Conservation (phyloP, 2,329 filamentous ascomycete species). For the Pseudocercospora pini-densiflorae region DNA sequence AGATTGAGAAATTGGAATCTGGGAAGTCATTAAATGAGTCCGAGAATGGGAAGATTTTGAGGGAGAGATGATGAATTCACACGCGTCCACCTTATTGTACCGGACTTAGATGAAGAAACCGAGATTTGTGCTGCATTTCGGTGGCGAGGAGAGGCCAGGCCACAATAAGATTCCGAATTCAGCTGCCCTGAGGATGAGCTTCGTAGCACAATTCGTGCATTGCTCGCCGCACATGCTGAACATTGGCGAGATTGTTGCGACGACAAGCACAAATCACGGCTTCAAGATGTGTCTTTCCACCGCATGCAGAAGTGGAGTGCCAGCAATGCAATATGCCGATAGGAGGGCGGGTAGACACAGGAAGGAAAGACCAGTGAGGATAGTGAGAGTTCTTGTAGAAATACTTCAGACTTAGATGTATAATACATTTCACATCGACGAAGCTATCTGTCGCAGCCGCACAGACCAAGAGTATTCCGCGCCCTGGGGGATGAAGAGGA, state of each 20-base stretch:
- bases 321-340: background rate
- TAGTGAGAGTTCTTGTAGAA: background rate
- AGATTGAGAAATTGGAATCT: constrained; percentile 56
- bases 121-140: too few relatives aligned
- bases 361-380: background rate
- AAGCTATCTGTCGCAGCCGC: background rate
- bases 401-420: background rate
- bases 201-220: too few relatives aligned
- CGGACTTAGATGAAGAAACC: too few relatives aligned
- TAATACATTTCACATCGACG: background rate
- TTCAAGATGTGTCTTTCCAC: background rate
- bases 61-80: constrained; percentile 5
- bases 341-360: background rate
- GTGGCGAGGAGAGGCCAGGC: too few relatives aligned
- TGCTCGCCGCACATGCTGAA: too few relatives aligned
- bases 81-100: too few relatives aligned
- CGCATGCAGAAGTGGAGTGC: background rate
- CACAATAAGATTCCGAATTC: too few relatives aligned
- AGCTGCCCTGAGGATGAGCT: too few relatives aligned
- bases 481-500: background rate
- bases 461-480: background rate
- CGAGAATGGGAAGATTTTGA: background rate
- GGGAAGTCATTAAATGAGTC: constrained; percentile 33
- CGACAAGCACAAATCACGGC: background rate
- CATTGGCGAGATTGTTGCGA: too few relatives aligned